These are phyloP conservation scores for Letharia lupina DNA, from an alignment of 495 filamentous ascomycete species.

Conservation along the genomic window DNA sequence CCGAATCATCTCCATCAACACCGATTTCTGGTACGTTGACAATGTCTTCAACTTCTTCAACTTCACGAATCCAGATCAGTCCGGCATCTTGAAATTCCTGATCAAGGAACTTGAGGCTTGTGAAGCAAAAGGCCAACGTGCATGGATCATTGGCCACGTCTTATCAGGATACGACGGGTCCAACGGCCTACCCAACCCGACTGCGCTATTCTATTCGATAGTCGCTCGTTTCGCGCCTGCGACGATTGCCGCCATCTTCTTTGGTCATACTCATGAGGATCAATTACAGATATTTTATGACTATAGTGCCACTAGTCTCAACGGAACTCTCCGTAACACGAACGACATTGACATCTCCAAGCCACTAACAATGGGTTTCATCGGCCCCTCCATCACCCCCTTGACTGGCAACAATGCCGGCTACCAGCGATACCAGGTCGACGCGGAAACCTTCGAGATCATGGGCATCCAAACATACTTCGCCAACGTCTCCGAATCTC, in stretches of 20 bases:
- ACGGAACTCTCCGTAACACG: constrained; percentile 28
- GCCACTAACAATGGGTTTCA: constrained; percentile 30
- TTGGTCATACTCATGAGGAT: constrained; percentile 31
- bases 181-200: constrained; percentile 30
- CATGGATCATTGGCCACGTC: constrained; percentile 35
- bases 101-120: constrained; percentile 32
- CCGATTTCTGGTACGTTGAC: constrained; percentile 43
- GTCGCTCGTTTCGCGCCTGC: constrained; percentile 31
- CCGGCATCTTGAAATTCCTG: constrained; percentile 31
- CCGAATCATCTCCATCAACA: constrained; percentile 36
- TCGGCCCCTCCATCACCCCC: constrained; percentile 31
- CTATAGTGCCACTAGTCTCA: constrained; percentile 20
- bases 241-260: constrained; percentile 33
- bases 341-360: constrained; percentile 21
- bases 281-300: constrained; percentile 33
- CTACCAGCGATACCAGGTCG: constrained; percentile 32
- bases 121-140: constrained; percentile 32
- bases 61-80: constrained; percentile 32
- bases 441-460: constrained; percentile 29
- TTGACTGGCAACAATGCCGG: constrained; percentile 32
- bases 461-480: constrained; percentile 33
- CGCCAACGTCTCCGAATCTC: constrained; percentile 27
- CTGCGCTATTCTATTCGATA: constrained; percentile 34
- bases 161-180: constrained; percentile 31
- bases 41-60: constrained; percentile 40